A percentile compares a stretch with the other conserved stretches of the same genome.
These are phyloP conservation scores for Aspergillus fumigatus DNA, from an alignment of 2,329 filamentous ascomycete species.

Conservation along the genomic window DNA sequence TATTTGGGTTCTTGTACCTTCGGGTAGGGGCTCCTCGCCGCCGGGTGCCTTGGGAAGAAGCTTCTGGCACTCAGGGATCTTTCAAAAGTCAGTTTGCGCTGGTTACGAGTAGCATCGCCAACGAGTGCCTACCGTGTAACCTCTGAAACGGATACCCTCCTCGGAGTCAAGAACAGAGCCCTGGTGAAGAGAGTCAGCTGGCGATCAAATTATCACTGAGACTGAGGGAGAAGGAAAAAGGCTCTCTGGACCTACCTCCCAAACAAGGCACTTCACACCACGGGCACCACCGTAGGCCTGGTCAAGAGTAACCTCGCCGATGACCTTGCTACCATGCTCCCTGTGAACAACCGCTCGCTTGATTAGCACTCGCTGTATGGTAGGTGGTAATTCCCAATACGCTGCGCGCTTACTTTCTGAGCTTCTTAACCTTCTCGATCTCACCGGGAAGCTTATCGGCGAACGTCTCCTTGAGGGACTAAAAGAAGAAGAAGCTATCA, in stretches of 20 bases:
- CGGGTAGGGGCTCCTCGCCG: conserved; percentile 92
- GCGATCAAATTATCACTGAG: background rate
- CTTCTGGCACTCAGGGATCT: conserved; percentile 97
- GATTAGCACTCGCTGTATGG: conserved; percentile 14
- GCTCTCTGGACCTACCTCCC: conserved; percentile 60
- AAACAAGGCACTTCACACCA: conserved; percentile 97
- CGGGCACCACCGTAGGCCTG: conserved; percentile 99
- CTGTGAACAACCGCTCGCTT: conserved; percentile 44
- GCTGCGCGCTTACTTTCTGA: conserved; percentile 71
- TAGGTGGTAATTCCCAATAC: background rate
- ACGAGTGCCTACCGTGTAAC: conserved; percentile 66
- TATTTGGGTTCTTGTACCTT: conserved; percentile 53
- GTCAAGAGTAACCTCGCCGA: conserved; percentile 97
- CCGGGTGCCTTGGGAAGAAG: conserved; percentile 95
- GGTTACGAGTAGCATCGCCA: background rate
- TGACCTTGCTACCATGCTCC: conserved; percentile 89
- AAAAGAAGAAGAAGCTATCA: conserved; percentile 22
- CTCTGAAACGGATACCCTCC: conserved; percentile 99
- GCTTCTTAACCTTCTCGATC: conserved; percentile 98
- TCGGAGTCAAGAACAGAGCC: conserved; percentile 95
- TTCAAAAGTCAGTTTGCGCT: conserved; percentile 19
- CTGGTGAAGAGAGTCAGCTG: conserved; percentile 28
- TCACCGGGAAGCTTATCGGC: conserved; percentile 92
- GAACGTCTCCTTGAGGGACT: conserved; percentile 98
- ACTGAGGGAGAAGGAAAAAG: background rate